phyloP scores from a whole-genome alignment of 257 asterid species.

The Jacaranda copaia region DNA sequence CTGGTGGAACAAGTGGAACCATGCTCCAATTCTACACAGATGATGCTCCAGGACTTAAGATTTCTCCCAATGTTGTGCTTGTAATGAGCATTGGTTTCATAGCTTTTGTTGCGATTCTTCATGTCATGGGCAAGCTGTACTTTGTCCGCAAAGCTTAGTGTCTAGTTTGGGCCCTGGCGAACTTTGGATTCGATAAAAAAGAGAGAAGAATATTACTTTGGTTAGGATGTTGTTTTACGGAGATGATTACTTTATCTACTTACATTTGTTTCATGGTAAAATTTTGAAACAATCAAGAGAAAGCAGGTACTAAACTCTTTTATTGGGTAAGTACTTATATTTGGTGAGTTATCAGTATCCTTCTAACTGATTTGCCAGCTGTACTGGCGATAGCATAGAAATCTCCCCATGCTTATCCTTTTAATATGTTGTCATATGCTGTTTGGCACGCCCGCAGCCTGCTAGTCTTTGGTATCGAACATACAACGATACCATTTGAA shows the following conservation, averaged over 20 bases:
- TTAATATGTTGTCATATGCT: background rate
- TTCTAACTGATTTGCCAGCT: background rate
- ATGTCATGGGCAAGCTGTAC: slow-evolving; percentile 74
- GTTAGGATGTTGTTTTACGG: slow-evolving; percentile 2
- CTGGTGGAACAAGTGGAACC: slow-evolving; percentile 71
- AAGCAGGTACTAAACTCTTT: slow-evolving; percentile 1
- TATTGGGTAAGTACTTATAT: too few species aligned
- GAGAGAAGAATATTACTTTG: background rate
- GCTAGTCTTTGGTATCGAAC: too few species aligned
- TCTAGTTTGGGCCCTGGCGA: background rate
- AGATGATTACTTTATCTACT: slow-evolving; percentile 16
- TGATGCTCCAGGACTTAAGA: slow-evolving; percentile 76
- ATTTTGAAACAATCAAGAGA: too few species aligned
- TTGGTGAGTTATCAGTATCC: too few species aligned
- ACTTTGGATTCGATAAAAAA: background rate
- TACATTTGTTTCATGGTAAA: slow-evolving; percentile 4
- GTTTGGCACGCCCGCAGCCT: too few species aligned
- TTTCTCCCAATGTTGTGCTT: slow-evolving; percentile 71
- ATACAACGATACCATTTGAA: too few species aligned
- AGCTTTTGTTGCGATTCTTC: slow-evolving; percentile 70
- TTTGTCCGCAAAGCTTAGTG: slow-evolving; percentile 61
- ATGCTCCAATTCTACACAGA: slow-evolving; percentile 82
- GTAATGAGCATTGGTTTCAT: slow-evolving; percentile 78
- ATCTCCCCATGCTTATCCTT: background rate
- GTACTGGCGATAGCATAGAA: background rate